A percentile compares a stretch with the other conserved stretches of the same genome.
phyloP scores from a whole-genome alignment of 1,284 basidiomycete species.

The Cerrena zonata region DNA sequence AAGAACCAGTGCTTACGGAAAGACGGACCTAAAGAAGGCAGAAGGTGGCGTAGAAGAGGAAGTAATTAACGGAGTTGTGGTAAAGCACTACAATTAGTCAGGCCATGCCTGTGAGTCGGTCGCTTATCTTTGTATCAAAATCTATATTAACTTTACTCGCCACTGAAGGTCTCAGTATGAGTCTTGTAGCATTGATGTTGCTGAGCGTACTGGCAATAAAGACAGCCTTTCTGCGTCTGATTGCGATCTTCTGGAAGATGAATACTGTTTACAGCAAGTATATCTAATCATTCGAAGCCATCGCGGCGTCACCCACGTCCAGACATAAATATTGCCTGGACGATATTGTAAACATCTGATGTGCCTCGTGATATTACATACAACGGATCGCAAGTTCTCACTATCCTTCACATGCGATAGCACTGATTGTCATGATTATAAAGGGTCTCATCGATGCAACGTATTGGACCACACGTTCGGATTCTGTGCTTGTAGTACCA shows the following conservation, averaged over 20 bases:
- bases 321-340: no score
- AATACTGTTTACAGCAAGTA: neutral
- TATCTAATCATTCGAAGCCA: no score
- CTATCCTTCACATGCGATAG: neutral
- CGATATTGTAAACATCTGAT: no score
- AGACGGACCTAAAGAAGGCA: slow-evolving; percentile 27
- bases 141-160: neutral
- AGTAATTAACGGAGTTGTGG: slow-evolving; percentile 36
- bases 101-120: neutral
- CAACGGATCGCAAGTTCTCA: neutral
- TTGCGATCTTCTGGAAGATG: no score
- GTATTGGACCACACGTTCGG: neutral
- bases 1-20: slow-evolving; percentile 33
- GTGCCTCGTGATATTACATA: no score
- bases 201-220: no score
- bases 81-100: slow-evolving; percentile 38
- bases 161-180: neutral
- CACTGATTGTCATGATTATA: neutral
- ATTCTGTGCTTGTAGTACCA: neutral
- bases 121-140: neutral
- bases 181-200: no score
- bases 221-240: no score
- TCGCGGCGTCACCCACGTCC: no score
- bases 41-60: slow-evolving; percentile 36
- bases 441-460: neutral